Percentiles rank a stretch among this genome's conserved stretches.
Evolutionary conservation across 2,329 filamentous ascomycete genomes (phyloP).

Genomic region (Mariannaea sp.): DNA sequence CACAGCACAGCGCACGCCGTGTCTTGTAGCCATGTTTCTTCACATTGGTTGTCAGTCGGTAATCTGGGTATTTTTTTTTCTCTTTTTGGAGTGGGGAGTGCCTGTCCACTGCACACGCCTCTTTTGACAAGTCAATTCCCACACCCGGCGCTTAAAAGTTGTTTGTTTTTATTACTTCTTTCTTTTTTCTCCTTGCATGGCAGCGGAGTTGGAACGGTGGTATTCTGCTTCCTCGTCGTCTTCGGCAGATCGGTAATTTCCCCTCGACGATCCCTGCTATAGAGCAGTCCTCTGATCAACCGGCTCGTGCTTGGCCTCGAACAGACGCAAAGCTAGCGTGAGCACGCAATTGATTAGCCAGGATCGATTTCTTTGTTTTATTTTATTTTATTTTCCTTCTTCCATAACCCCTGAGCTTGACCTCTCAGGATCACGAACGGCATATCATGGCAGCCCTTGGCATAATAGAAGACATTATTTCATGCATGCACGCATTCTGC

Average conservation of each 20-base stretch:
- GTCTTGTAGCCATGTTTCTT: conserved; percentile 17
- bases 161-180: too few species aligned
- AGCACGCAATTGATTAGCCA: conserved; percentile 4
- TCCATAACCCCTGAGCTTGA: conserved; percentile 10
- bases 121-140: conserved; percentile 11
- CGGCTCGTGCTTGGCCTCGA: not conserved
- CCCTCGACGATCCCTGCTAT: conserved; percentile 6
- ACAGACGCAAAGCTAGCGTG: conserved; percentile 2
- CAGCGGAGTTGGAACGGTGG: conserved; percentile 29
- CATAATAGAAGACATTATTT: conserved; percentile 19
- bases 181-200: conserved; percentile 31
- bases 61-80: not conserved
- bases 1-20: conserved; percentile 28
- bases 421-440: conserved; percentile 9
- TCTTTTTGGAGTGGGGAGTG: conserved; percentile 5
- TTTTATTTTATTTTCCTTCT: not conserved
- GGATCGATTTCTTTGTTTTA: conserved; percentile 6
- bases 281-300: not conserved
- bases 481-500: conserved; percentile 19
- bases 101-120: conserved; percentile 1
- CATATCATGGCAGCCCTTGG: conserved; percentile 13
- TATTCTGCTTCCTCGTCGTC: conserved; percentile 9
- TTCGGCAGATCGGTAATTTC: conserved; percentile 15
- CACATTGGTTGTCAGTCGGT: not conserved
- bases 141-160: conserved; percentile 36